Conservation (phyloP, 2,329 filamentous ascomycete species). For the Dactylonectria macrodidyma region DNA sequence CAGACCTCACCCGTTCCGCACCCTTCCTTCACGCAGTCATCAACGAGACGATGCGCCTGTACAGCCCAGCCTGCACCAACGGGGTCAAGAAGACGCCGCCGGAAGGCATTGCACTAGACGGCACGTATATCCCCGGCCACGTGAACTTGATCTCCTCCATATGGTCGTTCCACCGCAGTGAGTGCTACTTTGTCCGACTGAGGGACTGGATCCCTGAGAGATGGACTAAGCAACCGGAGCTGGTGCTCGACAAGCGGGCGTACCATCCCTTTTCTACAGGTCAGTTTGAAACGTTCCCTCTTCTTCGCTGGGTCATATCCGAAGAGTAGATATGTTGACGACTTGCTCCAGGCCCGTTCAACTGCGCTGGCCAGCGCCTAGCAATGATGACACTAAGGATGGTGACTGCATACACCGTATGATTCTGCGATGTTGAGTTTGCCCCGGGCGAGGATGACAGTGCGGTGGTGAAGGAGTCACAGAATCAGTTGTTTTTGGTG, state of each 20-base stretch:
- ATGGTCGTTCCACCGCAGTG: slow-evolving; percentile 7
- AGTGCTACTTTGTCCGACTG: slow-evolving; percentile 8
- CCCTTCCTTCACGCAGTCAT: slow-evolving; percentile 47
- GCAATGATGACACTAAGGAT: slow-evolving; percentile 9
- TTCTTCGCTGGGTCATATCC: not conserved
- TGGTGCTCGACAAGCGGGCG: slow-evolving; percentile 10
- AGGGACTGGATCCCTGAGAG: slow-evolving; percentile 11
- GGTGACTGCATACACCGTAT: slow-evolving; percentile 16
- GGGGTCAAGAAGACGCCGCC: slow-evolving; percentile 45
- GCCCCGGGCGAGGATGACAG: slow-evolving; percentile 13
- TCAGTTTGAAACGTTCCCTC: not conserved
- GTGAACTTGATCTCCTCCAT: slow-evolving; percentile 20
- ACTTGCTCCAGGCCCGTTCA: not conserved
- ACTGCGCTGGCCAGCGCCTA: slow-evolving; percentile 7
- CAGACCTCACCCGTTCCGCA: slow-evolving; percentile 35
- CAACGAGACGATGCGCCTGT: slow-evolving; percentile 49
- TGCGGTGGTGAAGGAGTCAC: not conserved
- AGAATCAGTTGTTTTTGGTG: slow-evolving; percentile 1
- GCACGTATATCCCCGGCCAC: slow-evolving; percentile 46
- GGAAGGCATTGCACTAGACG: slow-evolving; percentile 45
- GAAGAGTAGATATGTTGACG: not conserved
- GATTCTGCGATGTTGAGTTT: slow-evolving; percentile 7
- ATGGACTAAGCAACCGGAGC: slow-evolving; percentile 10
- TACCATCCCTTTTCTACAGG: slow-evolving; percentile 6
- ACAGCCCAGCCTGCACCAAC: slow-evolving; percentile 48